Base-by-base conservation (phyloP, 331 rosid genomes). In the Malus hybrid region DNA sequence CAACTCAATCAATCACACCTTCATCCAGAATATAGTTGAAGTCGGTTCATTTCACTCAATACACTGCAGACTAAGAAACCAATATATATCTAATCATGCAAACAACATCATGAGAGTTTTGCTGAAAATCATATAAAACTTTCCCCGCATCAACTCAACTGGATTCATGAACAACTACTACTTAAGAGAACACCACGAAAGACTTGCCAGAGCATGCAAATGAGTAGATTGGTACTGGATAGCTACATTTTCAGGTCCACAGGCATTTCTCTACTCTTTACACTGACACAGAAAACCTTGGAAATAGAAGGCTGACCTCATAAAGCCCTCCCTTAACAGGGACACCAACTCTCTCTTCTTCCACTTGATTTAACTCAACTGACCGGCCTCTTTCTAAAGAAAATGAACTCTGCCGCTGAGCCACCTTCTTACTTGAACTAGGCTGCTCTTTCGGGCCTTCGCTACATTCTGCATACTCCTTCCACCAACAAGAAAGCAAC, bases 291-390 rank as follows among this genome's bases (percentile, higher is more conserved):
- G 42, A 30, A 14, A 30, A 63, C 55, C 61, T 28, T 28, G 33
- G 46, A 32, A 48, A 61, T 46, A 14, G 10, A 46, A 75, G 26
- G 46, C 63, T 39, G 56, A 90, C 98, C 92, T 95, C 99, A 52
- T 90, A 86, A 26, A 95, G 97, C 70, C 99, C 99, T 74, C 99
- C 99, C 87, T 90, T 95, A 73, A 95, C 99, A 66, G 97, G 97
- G 4, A 95, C 97, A 56, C 99, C 99, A 72, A 95, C 97, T 81
- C 97, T 90, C 81, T 95, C 99, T 55, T 95, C 97, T 58, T 90
- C 97, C 28, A 63, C 52, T 56, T 91, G 91, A 82, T 76, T 79
- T 16, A 87, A 42, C 46, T 77, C 74, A 42, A 79, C 74, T 6
- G 89, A 69, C 10, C 28, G 78, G 69, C 70, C 57, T 57, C 20